These are phyloP conservation scores for Willaertia magna DNA, from an alignment of 208 protist genomes.

Conservation along the genomic window DNA sequence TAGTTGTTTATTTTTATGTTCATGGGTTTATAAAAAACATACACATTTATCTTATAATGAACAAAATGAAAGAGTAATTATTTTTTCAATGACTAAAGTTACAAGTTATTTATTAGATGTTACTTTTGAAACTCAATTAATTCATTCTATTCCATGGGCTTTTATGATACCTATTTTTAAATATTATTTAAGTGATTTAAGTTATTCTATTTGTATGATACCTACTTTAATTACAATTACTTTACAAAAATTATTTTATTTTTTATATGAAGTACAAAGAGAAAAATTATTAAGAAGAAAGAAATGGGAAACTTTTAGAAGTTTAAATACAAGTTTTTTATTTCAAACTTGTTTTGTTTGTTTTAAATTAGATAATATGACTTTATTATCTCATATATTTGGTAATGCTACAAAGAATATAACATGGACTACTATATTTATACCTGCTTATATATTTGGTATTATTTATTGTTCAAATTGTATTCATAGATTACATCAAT, in stretches of 20 bases:
- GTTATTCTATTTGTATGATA: neutral
- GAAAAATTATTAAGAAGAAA: neutral
- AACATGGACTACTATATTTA: neutral
- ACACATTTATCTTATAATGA: neutral
- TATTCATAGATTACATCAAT: neutral
- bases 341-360: neutral
- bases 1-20: neutral
- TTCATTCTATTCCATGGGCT: neutral
- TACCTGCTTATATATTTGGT: neutral
- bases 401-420: neutral
- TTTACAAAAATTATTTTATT: neutral
- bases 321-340: neutral
- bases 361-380: neutral
- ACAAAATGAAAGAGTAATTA: neutral
- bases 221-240: neutral
- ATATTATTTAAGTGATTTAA: neutral
- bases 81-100: neutral
- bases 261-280: neutral
- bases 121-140: neutral
- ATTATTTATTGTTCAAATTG: neutral
- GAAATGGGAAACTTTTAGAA: neutral
- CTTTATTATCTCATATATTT: neutral
- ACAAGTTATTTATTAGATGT: neutral
- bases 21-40: neutral
- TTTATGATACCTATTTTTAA: neutral